These are phyloP conservation scores for Umbilicus rupestris DNA, from an alignment of 164 flowering plant species.

Conservation along the genomic window DNA sequence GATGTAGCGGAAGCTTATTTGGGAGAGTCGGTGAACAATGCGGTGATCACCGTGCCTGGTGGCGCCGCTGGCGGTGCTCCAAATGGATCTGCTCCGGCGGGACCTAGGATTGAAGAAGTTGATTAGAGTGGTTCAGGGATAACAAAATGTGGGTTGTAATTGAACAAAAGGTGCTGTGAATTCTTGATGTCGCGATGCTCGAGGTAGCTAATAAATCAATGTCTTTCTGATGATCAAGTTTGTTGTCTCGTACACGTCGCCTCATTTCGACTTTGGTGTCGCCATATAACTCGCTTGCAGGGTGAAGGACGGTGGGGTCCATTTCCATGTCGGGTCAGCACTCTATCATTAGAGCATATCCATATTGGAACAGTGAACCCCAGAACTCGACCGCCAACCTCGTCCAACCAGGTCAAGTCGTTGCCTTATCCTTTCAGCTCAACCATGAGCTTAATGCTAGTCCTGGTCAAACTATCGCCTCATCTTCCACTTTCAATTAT, in stretches of 20 bases:
- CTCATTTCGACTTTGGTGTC: too few species aligned
- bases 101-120: slow-evolving; percentile 28
- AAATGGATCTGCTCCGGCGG: slow-evolving; percentile 17
- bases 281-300: neutral
- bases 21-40: slow-evolving; percentile 4
- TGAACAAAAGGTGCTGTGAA: neutral
- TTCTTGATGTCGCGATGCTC: neutral
- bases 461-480: too few species aligned
- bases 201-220: neutral
- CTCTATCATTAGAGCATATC: neutral
- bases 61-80: slow-evolving; percentile 9
- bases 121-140: slow-evolving; percentile 10
- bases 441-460: too few species aligned
- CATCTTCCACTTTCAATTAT: too few species aligned
- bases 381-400: neutral
- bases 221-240: too few species aligned
- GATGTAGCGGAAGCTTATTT: neutral
- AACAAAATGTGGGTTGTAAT: neutral
- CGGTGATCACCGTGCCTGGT: slow-evolving; percentile 9
- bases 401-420: too few species aligned
- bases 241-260: too few species aligned
- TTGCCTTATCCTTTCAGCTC: too few species aligned
- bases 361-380: neutral
- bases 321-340: neutral
- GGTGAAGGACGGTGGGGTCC: neutral